Base-by-base conservation (phyloP, 2,329 filamentous ascomycete genomes). In the Fusarium caatingaense region DNA sequence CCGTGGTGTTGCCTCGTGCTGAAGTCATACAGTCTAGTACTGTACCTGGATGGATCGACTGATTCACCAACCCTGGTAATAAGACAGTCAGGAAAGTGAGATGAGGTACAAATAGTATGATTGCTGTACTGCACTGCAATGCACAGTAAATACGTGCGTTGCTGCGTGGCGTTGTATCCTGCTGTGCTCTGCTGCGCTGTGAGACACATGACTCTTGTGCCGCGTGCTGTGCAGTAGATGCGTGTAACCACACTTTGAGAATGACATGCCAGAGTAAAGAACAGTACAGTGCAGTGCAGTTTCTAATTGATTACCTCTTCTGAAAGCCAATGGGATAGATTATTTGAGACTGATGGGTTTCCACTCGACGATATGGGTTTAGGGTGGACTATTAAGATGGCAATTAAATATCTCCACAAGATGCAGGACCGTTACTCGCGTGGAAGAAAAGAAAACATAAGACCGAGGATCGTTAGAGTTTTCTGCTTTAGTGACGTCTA, bases 221-320 rank as follows among this genome's bases (percentile, higher is more conserved):
- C 45, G 32, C 27, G 54, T 41, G 54, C 62, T 53, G 44, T 37
- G 25, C 28, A 56, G 21, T 47, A 40, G 23, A 53, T 65, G 58
- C 44, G 58, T 70, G 67, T 42, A 68, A 68, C 67, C 67, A 64
- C 59, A 68, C 44, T 48, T 48, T n/a, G 25, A n/a, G 8, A 27
- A 27, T 40, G 44, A 37, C 28, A 54, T 46, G 27, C 13, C 18
- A 47, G 27, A 53, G 20, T 11, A 21, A 9, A 44, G 16, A n/a
- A 37, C 18, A 37, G 34, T n/a, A 37, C 34, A 37, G 34, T 37
- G 34, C 18, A 37, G 34, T 20, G 34, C n/a, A 16, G 8, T 13
- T 18, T 49, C 32, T 5, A 10, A 16, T 5, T 28, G n/a, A 32
- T 64, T 34, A 23, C 23, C 27, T 40, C 21, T 50, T 44, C 6